These are phyloP conservation scores for Maudiozyma humilis DNA, from an alignment of 1,139 yeast genomes.

Conservation along the genomic window DNA sequence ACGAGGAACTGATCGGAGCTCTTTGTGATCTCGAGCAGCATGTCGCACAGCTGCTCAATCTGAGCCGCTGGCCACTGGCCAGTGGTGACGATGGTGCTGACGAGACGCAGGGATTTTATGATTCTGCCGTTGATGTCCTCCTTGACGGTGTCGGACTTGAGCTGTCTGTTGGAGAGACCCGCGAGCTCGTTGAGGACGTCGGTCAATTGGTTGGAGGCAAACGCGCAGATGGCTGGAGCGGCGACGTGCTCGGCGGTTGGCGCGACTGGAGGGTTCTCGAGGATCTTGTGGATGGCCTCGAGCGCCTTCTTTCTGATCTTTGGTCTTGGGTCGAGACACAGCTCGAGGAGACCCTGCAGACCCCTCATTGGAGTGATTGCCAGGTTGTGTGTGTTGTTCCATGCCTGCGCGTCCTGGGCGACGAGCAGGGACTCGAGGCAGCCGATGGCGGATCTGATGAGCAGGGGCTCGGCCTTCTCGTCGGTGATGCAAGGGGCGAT, in stretches of 20 bases:
- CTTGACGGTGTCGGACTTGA: constrained; percentile 34
- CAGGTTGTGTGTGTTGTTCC: constrained; percentile 47
- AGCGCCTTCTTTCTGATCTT: constrained; percentile 93
- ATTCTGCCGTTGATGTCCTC: constrained; percentile 48
- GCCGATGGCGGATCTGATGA: constrained; percentile 77
- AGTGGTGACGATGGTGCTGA: constrained; percentile 58
- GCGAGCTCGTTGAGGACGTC: constrained; percentile 42
- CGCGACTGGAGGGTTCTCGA: constrained; percentile 70
- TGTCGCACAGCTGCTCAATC: constrained; percentile 68
- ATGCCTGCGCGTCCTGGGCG: constrained; percentile 73
- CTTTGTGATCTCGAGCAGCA: constrained; percentile 64
- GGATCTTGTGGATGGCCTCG: constrained; percentile 63
- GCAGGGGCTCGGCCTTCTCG: constrained; percentile 71
- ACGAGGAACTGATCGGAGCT: constrained; percentile 80
- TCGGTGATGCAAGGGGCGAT: constrained; percentile 74
- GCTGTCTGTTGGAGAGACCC: constrained; percentile 32
- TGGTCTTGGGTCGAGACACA: constrained; percentile 83
- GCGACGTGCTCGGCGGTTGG: constrained; percentile 76
- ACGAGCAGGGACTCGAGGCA: constrained; percentile 69
- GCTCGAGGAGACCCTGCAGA: constrained; percentile 67
- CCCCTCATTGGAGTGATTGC: constrained; percentile 77
- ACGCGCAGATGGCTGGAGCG: constrained; percentile 58
- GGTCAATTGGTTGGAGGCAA: constrained; percentile 41
- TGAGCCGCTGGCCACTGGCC: constrained; percentile 74
- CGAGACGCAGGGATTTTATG: constrained; percentile 71